phyloP scores from a whole-genome alignment of 2,329 filamentous ascomycete genomes.

The Coniosporium tulheliwenetii region DNA sequence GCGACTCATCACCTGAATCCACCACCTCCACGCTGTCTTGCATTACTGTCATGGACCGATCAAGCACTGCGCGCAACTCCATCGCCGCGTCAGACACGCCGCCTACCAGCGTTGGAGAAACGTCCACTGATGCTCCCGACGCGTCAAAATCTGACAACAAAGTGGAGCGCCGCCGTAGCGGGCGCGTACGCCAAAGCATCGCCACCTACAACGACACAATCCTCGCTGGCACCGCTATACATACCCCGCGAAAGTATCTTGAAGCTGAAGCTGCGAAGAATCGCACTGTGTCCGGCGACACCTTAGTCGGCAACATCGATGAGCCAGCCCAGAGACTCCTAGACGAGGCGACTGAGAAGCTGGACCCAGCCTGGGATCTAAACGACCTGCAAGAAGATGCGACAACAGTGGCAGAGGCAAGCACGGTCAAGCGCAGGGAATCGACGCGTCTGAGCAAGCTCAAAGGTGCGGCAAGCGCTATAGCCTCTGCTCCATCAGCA shows the following conservation, averaged over 20 bases:
- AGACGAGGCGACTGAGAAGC: conserved; percentile 29
- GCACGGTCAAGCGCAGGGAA: neutral
- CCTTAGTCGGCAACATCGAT: conserved; percentile 14
- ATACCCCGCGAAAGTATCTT: conserved; percentile 28
- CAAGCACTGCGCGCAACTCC: neutral
- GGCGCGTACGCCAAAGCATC: conserved; percentile 38
- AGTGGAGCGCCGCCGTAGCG: conserved; percentile 24
- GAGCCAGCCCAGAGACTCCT: conserved; percentile 12
- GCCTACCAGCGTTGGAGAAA: conserved; percentile 50
- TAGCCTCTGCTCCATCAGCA: conserved; percentile 5
- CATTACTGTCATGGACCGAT: neutral
- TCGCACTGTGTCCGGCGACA: conserved; percentile 27
- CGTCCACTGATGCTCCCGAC: conserved; percentile 35
- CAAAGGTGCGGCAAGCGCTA: conserved; percentile 1
- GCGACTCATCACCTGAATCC: neutral
- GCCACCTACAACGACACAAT: conserved; percentile 53
- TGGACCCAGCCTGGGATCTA: conserved; percentile 22
- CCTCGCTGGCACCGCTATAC: conserved; percentile 44
- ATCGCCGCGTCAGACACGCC: conserved; percentile 32
- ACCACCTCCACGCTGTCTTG: neutral
- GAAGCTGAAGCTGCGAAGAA: conserved; percentile 17
- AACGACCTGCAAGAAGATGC: conserved; percentile 5
- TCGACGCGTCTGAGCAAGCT: neutral
- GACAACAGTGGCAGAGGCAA: neutral
- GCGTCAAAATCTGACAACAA: conserved; percentile 7